Conservation (phyloP, 495 filamentous ascomycete species). For the Parathielavia appendiculata region DNA sequence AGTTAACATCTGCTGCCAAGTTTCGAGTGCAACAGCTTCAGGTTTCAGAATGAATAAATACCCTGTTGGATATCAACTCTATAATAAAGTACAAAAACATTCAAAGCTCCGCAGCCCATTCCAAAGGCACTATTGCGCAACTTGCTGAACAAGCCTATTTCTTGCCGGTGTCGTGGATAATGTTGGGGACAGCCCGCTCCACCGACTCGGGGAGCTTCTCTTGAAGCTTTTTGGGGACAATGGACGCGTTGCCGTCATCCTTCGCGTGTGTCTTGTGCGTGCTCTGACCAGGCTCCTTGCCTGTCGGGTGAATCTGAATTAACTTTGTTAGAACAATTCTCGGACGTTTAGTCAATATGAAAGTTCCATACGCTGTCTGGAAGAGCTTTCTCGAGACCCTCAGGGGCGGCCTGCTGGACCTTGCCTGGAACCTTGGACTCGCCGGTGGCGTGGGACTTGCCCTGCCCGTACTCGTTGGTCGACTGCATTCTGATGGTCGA, state of each 20-base stretch:
- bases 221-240: not conserved
- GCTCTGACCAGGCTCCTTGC: not conserved
- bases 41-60: too few species aligned
- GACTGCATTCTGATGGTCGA: not conserved
- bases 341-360: not conserved
- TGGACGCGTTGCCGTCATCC: not conserved
- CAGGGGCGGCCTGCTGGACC: not conserved
- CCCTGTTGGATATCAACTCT: too few species aligned
- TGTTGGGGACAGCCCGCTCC: not conserved
- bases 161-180: slow-evolving; percentile 1
- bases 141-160: not conserved
- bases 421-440: not conserved
- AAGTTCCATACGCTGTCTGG: not conserved
- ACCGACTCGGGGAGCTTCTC: not conserved
- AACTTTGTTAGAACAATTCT: not conserved
- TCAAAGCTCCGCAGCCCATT: too few species aligned
- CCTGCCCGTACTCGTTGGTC: not conserved
- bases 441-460: not conserved
- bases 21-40: too few species aligned
- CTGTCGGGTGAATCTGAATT: not conserved
- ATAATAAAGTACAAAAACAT: not conserved
- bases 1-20: too few species aligned
- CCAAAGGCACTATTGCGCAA: not conserved
- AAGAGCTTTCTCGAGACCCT: not conserved
- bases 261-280: not conserved